Percentiles rank a stretch among this genome's conserved stretches.
Evolutionary conservation across 768 basidiomycete genomes (phyloP).

Genomic region (Cystofilobasidium macerans): DNA sequence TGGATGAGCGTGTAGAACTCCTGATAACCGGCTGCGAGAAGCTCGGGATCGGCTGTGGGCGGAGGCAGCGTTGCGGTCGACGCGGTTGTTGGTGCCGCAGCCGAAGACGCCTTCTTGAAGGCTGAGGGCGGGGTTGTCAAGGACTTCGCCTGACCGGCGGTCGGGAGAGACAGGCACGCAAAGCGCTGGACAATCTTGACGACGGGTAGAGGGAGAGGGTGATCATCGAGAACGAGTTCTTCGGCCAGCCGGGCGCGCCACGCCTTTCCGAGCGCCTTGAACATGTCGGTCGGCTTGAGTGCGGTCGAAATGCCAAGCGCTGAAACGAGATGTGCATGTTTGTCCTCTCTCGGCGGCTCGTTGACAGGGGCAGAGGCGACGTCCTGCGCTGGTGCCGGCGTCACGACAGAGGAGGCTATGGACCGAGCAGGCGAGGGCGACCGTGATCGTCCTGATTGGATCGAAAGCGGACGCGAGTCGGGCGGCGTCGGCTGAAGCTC

Average conservation of each 20-base stretch:
- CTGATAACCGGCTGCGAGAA: conserved; percentile 49
- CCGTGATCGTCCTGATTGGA: conserved; percentile 29
- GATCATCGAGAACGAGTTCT: conserved; percentile 30
- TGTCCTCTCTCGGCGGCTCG: neutral
- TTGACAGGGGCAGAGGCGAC: conserved; percentile 26
- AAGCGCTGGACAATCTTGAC: conserved; percentile 32
- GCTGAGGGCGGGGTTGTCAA: neutral
- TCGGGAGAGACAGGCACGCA: neutral
- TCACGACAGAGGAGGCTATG: neutral
- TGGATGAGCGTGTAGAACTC: conserved; percentile 59
- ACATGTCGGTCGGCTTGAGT: conserved; percentile 34
- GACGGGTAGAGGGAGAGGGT: conserved; percentile 32
- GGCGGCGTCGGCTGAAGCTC: conserved; percentile 29
- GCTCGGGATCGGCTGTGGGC: conserved; percentile 34
- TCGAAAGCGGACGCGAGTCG: conserved; percentile 20
- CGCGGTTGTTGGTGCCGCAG: neutral
- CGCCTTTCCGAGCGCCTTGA: conserved; percentile 35
- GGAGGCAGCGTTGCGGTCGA: neutral
- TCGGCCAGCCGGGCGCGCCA: conserved; percentile 31
- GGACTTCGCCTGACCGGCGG: neutral
- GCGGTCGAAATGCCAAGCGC: conserved; percentile 35
- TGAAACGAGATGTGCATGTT: conserved; percentile 34
- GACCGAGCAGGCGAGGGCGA: conserved; percentile 3
- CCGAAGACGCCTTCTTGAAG: neutral
- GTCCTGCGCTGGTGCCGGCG: conserved; percentile 18